These are phyloP conservation scores for Ceratocystiopsis minuta DNA, from an alignment of 2,329 filamentous ascomycete species.

Conservation along the genomic window DNA sequence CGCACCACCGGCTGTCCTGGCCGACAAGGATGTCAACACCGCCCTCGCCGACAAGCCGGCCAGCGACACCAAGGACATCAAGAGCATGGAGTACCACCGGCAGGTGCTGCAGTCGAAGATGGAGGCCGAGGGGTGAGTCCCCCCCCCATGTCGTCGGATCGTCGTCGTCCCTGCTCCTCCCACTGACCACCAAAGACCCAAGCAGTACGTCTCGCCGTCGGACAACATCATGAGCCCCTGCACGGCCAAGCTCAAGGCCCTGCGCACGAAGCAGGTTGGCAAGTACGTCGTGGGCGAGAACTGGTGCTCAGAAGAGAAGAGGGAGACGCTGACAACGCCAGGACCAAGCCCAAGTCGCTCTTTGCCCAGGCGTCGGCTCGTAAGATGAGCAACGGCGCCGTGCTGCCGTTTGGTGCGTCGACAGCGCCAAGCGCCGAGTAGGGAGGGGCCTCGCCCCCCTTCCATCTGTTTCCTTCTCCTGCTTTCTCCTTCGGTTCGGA, in stretches of 20 bases:
- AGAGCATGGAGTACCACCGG: constrained; percentile 62
- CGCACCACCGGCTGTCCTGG: constrained; percentile 26
- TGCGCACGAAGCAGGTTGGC: constrained; percentile 62
- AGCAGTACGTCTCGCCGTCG: constrained; percentile 58
- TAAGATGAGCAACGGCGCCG: constrained; percentile 39
- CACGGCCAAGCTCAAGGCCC: constrained; percentile 62
- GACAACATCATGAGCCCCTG: constrained; percentile 80
- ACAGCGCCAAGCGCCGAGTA: neutral
- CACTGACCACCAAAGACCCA: constrained; percentile 9
- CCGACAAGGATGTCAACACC: constrained; percentile 48
- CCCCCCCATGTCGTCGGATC: too few species aligned
- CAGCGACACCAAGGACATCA: constrained; percentile 32
- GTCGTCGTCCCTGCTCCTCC: neutral
- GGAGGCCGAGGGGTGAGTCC: constrained; percentile 43
- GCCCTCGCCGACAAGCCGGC: constrained; percentile 20
- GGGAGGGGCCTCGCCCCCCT: too few species aligned
- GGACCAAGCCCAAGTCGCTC: constrained; percentile 48
- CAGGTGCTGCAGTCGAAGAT: constrained; percentile 58
- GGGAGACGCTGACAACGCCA: constrained; percentile 11
- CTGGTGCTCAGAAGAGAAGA: neutral
- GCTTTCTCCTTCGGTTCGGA: neutral
- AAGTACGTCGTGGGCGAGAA: constrained; percentile 37
- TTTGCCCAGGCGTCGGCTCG: constrained; percentile 43
- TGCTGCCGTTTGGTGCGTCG: constrained; percentile 6
- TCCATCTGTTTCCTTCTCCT: neutral